A percentile compares a stretch with the other conserved stretches of the same genome.
Evolutionary conservation across 2,329 filamentous ascomycete genomes (phyloP).

Genomic region (Cladosporium austrohemisphaericum): DNA sequence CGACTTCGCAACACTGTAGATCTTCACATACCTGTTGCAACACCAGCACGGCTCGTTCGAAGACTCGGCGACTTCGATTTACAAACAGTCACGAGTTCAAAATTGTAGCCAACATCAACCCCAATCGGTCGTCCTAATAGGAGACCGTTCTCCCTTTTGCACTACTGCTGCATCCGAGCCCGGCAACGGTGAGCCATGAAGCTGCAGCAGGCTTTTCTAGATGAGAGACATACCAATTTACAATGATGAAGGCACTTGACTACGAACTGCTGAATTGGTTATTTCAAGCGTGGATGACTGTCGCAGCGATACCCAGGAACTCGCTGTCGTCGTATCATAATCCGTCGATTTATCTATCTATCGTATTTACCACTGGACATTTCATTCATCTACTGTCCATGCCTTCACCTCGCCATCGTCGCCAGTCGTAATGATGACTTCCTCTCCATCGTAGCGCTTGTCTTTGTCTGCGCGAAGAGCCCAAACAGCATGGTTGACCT

Average conservation of each 20-base stretch:
- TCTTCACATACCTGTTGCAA: background rate
- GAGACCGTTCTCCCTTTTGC: constrained; percentile 50
- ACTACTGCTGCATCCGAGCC: constrained; percentile 85
- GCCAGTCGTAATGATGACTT: constrained; percentile 85
- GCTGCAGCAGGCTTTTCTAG: constrained; percentile 65
- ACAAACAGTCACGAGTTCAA: constrained; percentile 77
- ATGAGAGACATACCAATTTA: constrained; percentile 61
- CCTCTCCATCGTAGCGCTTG: constrained; percentile 60
- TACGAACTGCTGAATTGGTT: background rate
- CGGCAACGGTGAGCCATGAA: constrained; percentile 57
- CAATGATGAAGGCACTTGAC: background rate
- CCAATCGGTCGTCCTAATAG: constrained; percentile 41
- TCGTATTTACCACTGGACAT: too few species aligned
- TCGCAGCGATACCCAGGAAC: too few species aligned
- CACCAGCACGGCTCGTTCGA: constrained; percentile 70
- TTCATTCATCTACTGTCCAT: constrained; percentile 62
- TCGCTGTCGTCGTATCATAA: too few species aligned
- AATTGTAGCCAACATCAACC: constrained; percentile 77
- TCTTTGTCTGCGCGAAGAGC: constrained; percentile 70
- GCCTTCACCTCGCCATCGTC: constrained; percentile 86
- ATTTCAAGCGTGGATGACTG: background rate
- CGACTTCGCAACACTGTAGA: background rate
- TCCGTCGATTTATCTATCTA: too few species aligned
- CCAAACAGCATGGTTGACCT: constrained; percentile 91
- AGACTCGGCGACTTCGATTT: constrained; percentile 70